Evolutionary conservation across 2,329 filamentous ascomycete species (phyloP), one percentile per base, ranked within the genome.

Genomic region (Colletotrichum scovillei): DNA sequence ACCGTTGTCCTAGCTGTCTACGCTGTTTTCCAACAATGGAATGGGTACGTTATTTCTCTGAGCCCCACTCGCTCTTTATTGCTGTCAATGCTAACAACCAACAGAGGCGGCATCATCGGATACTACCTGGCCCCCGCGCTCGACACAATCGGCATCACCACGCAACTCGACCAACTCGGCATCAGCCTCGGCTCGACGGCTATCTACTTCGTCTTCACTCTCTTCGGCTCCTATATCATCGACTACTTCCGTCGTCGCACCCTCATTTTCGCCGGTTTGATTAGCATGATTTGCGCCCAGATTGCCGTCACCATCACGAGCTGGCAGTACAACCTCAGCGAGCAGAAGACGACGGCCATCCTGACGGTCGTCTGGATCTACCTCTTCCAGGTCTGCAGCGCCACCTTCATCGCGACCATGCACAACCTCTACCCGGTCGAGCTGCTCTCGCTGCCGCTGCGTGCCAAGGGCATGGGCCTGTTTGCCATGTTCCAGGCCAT

Each of bases 331-430:
- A 77, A 75, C 9, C 28, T 82, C 6, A 76, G 77, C 11, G 72
- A 75, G 28, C 78, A 74, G 28, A 76, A 78, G 19, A 80, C 82
- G 0, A 79, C 83, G 4, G 84, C 83, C 5, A 81, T 78, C 4
- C 77, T 87, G 3, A 86, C 84, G 0, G 79, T 88, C 3, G 78
- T 86, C 60, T 88, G 84, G 83, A 83, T 87, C 53, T 88, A 86
- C 75, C 75, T 84, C 60, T 88, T 86, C 78, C 86, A 88, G 76
- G 81, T 86, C 22, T 86, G 83, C 77, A 85, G 83, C 1, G 82
- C 86, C 0, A 79, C 80, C 0, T 80, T 87, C 46, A 84, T 86
- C 62, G 85, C 85, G 4, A 87, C 84, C 4, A 85, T 86, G 84
- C 84, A 86, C 76, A 86, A 86, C 73, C 80, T 86, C 14, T 86